phyloP scores from a whole-genome alignment of 2,329 filamentous ascomycete species.

The Aspergillus nomiae region DNA sequence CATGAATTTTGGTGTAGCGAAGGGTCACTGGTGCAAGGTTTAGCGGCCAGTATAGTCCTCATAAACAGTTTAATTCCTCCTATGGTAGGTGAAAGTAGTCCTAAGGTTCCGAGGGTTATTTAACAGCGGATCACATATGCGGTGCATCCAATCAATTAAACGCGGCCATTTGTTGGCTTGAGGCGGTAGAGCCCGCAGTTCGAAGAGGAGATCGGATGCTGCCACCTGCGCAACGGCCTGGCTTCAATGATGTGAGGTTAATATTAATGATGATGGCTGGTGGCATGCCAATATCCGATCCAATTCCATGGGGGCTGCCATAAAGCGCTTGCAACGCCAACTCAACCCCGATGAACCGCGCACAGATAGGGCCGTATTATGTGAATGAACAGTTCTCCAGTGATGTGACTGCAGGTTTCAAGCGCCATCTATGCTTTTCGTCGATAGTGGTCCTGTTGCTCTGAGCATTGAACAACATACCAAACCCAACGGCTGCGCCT shows the following conservation, averaged over 20 bases:
- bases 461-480: not conserved
- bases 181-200: slow-evolving; percentile 29
- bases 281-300: slow-evolving; percentile 23
- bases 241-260: no score
- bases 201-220: slow-evolving; percentile 27
- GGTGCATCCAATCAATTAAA: slow-evolving; percentile 20
- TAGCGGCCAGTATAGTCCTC: slow-evolving; percentile 39
- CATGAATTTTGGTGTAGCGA: slow-evolving; percentile 57
- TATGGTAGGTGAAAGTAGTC: slow-evolving; percentile 57
- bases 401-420: slow-evolving; percentile 34
- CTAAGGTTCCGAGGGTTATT: slow-evolving; percentile 34
- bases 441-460: not conserved
- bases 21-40: slow-evolving; percentile 57
- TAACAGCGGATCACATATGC: slow-evolving; percentile 24
- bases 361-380: slow-evolving; percentile 23
- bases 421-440: slow-evolving; percentile 26
- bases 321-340: slow-evolving; percentile 24
- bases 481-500: slow-evolving; percentile 31
- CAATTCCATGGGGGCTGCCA: slow-evolving; percentile 27
- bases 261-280: not conserved
- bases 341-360: slow-evolving; percentile 29
- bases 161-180: slow-evolving; percentile 23
- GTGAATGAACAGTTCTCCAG: slow-evolving; percentile 29
- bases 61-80: slow-evolving; percentile 50
- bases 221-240: slow-evolving; percentile 12